Percentiles rank a stretch among this genome's conserved stretches.
These are phyloP conservation scores for Exsudoporus frostii DNA, from an alignment of 768 basidiomycete species.

Conservation along the genomic window DNA sequence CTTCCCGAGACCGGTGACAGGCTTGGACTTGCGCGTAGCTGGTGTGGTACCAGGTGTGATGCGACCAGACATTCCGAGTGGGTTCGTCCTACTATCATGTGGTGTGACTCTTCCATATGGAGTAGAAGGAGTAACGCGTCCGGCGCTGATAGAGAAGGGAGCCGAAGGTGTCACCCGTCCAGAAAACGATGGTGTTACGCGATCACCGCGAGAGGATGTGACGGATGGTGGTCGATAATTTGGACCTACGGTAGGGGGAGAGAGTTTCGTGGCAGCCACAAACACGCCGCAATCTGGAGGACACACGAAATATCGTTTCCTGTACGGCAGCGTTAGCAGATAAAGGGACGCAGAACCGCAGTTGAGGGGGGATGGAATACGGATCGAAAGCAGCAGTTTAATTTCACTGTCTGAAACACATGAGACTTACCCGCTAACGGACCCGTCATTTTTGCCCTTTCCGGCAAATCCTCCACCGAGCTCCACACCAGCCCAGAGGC, in stretches of 20 bases:
- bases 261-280: constrained; percentile 78
- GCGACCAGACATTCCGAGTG: constrained; percentile 39
- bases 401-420: background rate
- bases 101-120: constrained; percentile 44
- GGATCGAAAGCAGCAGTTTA: background rate
- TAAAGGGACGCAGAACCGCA: background rate
- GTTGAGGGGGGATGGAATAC: background rate
- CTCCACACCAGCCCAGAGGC: constrained; percentile 93
- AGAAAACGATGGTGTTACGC: constrained; percentile 41
- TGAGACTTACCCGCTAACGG: constrained; percentile 75
- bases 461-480: constrained; percentile 80
- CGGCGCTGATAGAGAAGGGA: constrained; percentile 35
- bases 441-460: constrained; percentile 94
- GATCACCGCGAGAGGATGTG: constrained; percentile 60
- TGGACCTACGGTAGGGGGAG: constrained; percentile 64
- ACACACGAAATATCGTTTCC: constrained; percentile 83
- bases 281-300: constrained; percentile 89
- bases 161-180: constrained; percentile 47
- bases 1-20: constrained; percentile 30
- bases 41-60: constrained; percentile 43
- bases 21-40: constrained; percentile 31
- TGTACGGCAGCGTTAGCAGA: constrained; percentile 30
- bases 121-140: constrained; percentile 57
- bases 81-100: constrained; percentile 26
- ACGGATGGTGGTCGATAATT: constrained; percentile 73